phyloP scores from a whole-genome alignment of 2,329 filamentous ascomycete species.

The Orbilia brochopaga region DNA sequence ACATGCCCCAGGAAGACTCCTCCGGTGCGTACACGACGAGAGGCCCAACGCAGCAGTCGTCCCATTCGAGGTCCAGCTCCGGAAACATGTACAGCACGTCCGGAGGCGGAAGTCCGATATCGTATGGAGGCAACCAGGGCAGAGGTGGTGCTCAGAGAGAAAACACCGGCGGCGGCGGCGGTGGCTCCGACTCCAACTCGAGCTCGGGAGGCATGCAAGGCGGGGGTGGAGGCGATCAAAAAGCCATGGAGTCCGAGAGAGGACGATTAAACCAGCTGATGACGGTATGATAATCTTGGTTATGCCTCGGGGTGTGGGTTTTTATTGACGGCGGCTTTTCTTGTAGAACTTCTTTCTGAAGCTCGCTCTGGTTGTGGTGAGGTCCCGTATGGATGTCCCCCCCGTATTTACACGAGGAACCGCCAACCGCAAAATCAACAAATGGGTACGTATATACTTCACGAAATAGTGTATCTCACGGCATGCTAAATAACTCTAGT shows the following conservation, averaged over 20 bases:
- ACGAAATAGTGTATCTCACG: not conserved
- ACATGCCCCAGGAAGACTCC: slow-evolving; percentile 44
- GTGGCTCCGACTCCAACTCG: slow-evolving; percentile 41
- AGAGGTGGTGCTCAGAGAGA: slow-evolving; percentile 35
- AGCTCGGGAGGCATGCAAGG: slow-evolving; percentile 36
- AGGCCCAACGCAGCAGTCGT: slow-evolving; percentile 46
- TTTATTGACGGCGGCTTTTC: slow-evolving; percentile 11
- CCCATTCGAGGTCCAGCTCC: slow-evolving; percentile 47
- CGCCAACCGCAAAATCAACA: slow-evolving; percentile 46
- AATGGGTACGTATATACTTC: slow-evolving; percentile 33
- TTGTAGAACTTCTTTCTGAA: slow-evolving; percentile 50
- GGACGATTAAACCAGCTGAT: slow-evolving; percentile 48
- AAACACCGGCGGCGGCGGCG: slow-evolving; percentile 15
- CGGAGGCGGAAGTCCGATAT: slow-evolving; percentile 42
- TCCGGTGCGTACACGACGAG: slow-evolving; percentile 34
- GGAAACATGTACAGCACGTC: slow-evolving; percentile 47
- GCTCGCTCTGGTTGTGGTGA: slow-evolving; percentile 46
- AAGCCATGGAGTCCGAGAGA: slow-evolving; percentile 46
- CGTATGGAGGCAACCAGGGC: slow-evolving; percentile 37
- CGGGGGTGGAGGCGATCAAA: slow-evolving; percentile 24
- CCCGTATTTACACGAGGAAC: slow-evolving; percentile 49
- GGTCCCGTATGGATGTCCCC: slow-evolving; percentile 48
- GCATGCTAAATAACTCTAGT: slow-evolving; percentile 64
- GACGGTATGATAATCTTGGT: slow-evolving; percentile 48
- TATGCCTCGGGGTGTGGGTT: too few relatives aligned